Base-by-base conservation (phyloP, 257 asterid species). In the Lycium barbarum region DNA sequence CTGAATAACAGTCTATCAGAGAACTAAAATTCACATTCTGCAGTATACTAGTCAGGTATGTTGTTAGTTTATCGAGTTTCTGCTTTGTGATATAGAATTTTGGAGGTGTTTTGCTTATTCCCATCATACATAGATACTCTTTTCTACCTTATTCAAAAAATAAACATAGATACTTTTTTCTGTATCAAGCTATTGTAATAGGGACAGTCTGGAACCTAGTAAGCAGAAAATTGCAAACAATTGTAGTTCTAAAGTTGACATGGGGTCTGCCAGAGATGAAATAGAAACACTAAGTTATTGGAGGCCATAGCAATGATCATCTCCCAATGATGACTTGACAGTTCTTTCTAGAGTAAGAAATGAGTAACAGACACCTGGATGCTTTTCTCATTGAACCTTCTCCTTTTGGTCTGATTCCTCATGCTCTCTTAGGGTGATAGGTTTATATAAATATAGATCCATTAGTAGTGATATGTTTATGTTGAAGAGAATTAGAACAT, bases 1-100 rank as follows among this genome's bases (percentile, higher is more conserved):
- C 65, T 78, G 22, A 78, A 53, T 14, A 78, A 53, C 81, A 53
- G 47, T 78, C 63, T 47, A 33, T 51, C 47, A 78, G 38, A 33
- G 49, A 15, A 78, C 65, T 78, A 51, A 10, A 78, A 78, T 78
- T 33, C 53, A 0, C 15, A 53, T 53, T 55, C 65, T 53, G 33
- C 82, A 53, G 49, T 78, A 53, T 33, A 26, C 18, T 53, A 53
- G 33, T 53, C 7, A 4, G 8, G 49, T 53, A 51, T 14, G 14
- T 35, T 51, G 59, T 76, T 51, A 76, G 49, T 59, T n/a, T 59
- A 59, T 59, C 26, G 6, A 59, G 33, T 59, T 59, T 59, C 66
- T 26, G 3, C 33, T 59, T 59, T 51, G 7, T 59, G 9, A 59
- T 7, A 7, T 59, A n/a, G 26, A 18, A 59, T 5, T 59, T 1